A percentile compares a stretch with the other conserved stretches of the same genome.
These are phyloP conservation scores for Linum lewisii DNA, from an alignment of 345 rosid genomes.

Conservation along the genomic window DNA sequence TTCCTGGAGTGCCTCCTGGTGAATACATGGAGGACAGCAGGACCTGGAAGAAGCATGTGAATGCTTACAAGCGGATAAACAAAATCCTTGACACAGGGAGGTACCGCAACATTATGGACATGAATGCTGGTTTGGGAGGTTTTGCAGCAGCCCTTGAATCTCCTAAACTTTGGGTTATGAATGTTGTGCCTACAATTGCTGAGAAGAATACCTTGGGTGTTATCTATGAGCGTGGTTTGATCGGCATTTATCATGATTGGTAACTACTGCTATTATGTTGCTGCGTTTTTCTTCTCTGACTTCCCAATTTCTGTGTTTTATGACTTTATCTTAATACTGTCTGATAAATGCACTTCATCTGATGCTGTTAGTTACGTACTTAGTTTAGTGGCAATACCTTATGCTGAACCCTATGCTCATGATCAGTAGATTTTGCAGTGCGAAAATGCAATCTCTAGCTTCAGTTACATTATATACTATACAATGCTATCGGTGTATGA, in stretches of 20 bases:
- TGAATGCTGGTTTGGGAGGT: conserved; percentile 29
- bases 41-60: conserved; percentile 26
- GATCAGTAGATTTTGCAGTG: too few relatives aligned
- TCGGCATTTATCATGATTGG: conserved; percentile 30
- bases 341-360: too few relatives aligned
- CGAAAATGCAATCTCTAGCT: too few relatives aligned
- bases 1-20: conserved; percentile 10
- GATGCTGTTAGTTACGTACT: too few relatives aligned
- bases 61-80: conserved; percentile 22
- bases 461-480: too few relatives aligned
- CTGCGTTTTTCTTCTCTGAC: not conserved
- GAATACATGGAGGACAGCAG: conserved; percentile 14
- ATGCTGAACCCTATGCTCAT: too few relatives aligned
- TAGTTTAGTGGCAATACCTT: too few relatives aligned
- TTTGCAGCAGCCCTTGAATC: conserved; percentile 27
- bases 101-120: conserved; percentile 26
- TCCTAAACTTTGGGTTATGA: conserved; percentile 26
- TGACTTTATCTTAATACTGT: too few relatives aligned
- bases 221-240: conserved; percentile 25
- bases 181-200: conserved; percentile 26
- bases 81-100: conserved; percentile 24
- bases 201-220: conserved; percentile 24
- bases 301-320: not conserved
- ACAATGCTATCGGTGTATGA: too few relatives aligned
- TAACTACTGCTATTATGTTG: conserved; percentile 1